These are phyloP conservation scores for Trichoderma sp. DNA, from an alignment of 2,329 filamentous ascomycete genomes.

Conservation along the genomic window DNA sequence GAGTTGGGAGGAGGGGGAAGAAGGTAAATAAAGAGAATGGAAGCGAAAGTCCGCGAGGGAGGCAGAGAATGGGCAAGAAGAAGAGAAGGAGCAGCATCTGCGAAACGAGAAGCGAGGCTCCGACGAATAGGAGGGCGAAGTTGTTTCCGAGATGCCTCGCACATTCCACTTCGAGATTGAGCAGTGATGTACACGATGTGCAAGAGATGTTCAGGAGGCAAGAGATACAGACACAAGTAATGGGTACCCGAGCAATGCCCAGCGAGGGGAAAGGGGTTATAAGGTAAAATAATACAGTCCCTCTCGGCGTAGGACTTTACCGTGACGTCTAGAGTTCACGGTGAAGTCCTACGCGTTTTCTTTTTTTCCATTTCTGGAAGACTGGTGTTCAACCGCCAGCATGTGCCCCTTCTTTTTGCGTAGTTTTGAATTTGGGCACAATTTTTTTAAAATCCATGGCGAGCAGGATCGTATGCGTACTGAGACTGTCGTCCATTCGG, in stretches of 20 bases:
- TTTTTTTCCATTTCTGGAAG: background rate
- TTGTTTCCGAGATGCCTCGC: background rate
- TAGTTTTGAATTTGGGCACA: background rate
- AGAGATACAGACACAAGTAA: background rate
- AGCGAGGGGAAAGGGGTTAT: background rate
- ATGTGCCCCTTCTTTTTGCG: background rate
- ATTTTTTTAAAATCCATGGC: background rate
- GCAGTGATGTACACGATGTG: background rate
- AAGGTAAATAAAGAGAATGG: too few relatives aligned
- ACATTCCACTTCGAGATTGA: background rate
- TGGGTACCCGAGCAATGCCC: background rate
- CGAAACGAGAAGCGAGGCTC: background rate
- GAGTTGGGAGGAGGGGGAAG: background rate
- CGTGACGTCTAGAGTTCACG: background rate
- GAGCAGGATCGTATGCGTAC: background rate
- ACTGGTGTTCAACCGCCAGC: background rate
- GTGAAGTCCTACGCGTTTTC: background rate
- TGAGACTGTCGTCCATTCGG: background rate
- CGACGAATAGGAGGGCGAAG: background rate
- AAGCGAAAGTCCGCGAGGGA: background rate
- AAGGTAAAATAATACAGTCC: too few relatives aligned
- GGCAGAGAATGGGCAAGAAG: background rate
- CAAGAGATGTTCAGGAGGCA: background rate
- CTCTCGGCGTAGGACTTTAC: background rate
- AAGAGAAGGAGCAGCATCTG: background rate